phyloP scores from a whole-genome alignment of 352 stramenopile species.

The Globisporangium alternatum region DNA sequence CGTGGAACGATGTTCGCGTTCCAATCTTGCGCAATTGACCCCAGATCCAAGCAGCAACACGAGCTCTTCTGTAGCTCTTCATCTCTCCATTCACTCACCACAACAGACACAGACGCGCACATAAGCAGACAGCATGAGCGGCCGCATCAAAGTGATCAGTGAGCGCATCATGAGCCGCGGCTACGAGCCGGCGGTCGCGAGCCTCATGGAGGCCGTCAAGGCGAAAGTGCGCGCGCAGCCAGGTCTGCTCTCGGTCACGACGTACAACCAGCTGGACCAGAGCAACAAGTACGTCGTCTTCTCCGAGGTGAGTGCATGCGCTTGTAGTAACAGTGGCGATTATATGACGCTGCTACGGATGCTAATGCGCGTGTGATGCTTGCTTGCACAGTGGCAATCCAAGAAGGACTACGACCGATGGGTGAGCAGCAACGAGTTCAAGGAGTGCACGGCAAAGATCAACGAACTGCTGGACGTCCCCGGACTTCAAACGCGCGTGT shows the following conservation, averaged over 20 bases:
- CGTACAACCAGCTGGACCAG: conserved; percentile 71
- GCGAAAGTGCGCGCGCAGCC: conserved; percentile 71
- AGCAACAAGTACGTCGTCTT: conserved; percentile 89
- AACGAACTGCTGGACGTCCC: conserved; percentile 84
- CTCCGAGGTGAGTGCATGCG: conserved; percentile 53
- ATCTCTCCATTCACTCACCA: not conserved
- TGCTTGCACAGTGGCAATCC: conserved; percentile 55
- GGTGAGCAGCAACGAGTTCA: conserved; percentile 74
- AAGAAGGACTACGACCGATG: conserved; percentile 81
- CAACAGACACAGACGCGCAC: not conserved
- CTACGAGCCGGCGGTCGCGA: conserved; percentile 78
- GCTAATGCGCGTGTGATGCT: conserved; percentile 1
- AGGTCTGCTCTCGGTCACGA: conserved; percentile 74
- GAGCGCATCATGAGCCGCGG: conserved; percentile 88
- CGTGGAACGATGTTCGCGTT: not conserved
- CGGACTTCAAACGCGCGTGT: conserved; percentile 77
- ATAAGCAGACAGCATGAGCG: conserved; percentile 25
- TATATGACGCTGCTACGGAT: not conserved
- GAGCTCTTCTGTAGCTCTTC: not conserved
- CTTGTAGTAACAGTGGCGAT: not conserved
- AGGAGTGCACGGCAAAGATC: conserved; percentile 75
- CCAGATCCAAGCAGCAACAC: conserved; percentile 5
- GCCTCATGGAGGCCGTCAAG: conserved; percentile 88
- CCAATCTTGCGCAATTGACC: conserved; percentile 7
- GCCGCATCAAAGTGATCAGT: conserved; percentile 68